Evolutionary conservation across 768 basidiomycete genomes (phyloP), one percentile per base, ranked within the genome.

Genomic region (Boletus tomentosulus): DNA sequence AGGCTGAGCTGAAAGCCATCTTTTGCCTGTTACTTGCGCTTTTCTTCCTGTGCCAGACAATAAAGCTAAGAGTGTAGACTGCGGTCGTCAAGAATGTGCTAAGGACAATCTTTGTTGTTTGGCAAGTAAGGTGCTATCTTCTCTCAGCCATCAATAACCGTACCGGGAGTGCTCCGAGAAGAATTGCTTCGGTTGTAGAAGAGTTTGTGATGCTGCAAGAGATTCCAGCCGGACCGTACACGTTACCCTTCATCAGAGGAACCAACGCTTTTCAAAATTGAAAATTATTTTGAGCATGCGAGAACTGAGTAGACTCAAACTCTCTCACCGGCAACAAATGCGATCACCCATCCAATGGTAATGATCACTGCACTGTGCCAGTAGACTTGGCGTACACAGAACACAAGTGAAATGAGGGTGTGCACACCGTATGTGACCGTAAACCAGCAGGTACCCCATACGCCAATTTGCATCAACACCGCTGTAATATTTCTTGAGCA

Each of bases 81-180:
- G 80, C 60, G 2, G 76, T 77, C 2, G 84, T 84, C 24, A 83
- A 56, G 4, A 84, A 57, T 7, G 82, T 79, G 28, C 80, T 75
- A 46, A 85, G 55, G 51, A 87, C 76, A 45, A 87, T 80, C 87
- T 64, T 51, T 83, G 51, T 35, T 13, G 27, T 53, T 41, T 49
- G 3, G 42, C 33, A 10, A 16, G 42, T 64, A 33, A 62, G 56
- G 48, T 15, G 5, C 2, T 27, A 13, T 38, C 33, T 0, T 34
- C 24, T 27, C n/a, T 16, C 19, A 10, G 15, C 42, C 12, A 50
- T 13, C 33, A 37, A 35, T 2, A 45, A 22, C 5, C 79, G 48
- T 64, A 88, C 87, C 19, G 87, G 87, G 50, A 88, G 65, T 25
- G 86, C 66, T 56, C 84, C 81, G 50, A 87, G 78, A 27, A 79